Evolutionary conservation across 805 yeast genomes (phyloP).

Genomic region (Yarrowia sp.): DNA sequence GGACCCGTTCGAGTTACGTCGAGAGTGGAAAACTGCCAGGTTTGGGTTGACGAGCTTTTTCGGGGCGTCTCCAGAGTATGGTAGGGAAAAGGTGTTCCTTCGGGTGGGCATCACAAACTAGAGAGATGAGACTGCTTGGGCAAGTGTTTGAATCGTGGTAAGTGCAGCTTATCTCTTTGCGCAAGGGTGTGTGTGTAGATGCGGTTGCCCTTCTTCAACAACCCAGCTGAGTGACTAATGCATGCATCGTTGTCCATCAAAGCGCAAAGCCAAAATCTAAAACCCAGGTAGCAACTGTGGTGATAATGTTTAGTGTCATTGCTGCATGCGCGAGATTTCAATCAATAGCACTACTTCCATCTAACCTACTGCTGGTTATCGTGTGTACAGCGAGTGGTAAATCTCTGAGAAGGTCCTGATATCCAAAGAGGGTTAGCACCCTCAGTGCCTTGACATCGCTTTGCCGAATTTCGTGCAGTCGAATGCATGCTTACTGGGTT

Average conservation of each 20-base stretch:
- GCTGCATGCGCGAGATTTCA: slow-evolving; percentile 17
- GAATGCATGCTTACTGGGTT: slow-evolving; percentile 7
- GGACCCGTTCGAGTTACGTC: slow-evolving; percentile 35
- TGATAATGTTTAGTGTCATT: slow-evolving; percentile 18
- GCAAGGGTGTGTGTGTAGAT: slow-evolving; percentile 4
- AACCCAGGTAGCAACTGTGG: slow-evolving; percentile 20
- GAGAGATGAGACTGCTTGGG: background rate
- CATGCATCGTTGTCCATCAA: slow-evolving; percentile 25
- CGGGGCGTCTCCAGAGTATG: slow-evolving; percentile 33
- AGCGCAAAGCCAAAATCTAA: slow-evolving; percentile 28
- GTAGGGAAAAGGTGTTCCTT: slow-evolving; percentile 34
- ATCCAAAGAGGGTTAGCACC: background rate
- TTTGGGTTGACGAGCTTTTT: slow-evolving; percentile 31
- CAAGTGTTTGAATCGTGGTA: background rate
- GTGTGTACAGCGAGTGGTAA: too few species aligned
- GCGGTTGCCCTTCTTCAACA: slow-evolving; percentile 8
- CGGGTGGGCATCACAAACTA: slow-evolving; percentile 22
- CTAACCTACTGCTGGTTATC: too few species aligned
- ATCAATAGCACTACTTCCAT: too few species aligned
- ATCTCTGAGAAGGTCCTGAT: too few species aligned
- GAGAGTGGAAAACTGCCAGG: slow-evolving; percentile 20
- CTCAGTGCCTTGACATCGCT: background rate
- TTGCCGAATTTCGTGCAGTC: slow-evolving; percentile 4
- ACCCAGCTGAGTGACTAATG: slow-evolving; percentile 18
- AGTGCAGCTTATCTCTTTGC: background rate